phyloP scores from a whole-genome alignment of 2,329 filamentous ascomycete species.

The Diatrype stigma region DNA sequence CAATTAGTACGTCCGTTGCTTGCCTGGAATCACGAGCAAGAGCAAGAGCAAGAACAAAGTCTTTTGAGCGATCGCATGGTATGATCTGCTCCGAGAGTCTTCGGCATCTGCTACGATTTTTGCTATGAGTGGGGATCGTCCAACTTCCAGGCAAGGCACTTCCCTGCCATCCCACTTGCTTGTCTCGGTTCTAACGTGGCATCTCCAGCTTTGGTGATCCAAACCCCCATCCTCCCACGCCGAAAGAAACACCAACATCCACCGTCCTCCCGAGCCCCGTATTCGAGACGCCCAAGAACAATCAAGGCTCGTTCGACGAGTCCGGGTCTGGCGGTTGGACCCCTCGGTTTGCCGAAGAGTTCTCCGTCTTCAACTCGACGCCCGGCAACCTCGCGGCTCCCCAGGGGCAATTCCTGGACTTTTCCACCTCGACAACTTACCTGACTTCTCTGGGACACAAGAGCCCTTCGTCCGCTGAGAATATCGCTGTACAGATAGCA shows the following conservation, averaged over 20 bases:
- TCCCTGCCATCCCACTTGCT: constrained; percentile 10
- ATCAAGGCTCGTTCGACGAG: constrained; percentile 44
- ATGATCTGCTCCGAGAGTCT: constrained; percentile 3
- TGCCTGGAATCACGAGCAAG: constrained; percentile 5
- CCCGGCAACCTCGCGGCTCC: constrained; percentile 52
- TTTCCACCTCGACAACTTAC: constrained; percentile 34
- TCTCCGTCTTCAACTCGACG: constrained; percentile 62
- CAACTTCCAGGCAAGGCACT: constrained; percentile 46
- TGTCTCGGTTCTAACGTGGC: constrained; percentile 15
- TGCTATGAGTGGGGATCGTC: constrained; percentile 63
- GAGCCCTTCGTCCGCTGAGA: constrained; percentile 47
- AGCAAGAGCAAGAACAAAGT: constrained; percentile 3
- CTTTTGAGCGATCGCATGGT: constrained; percentile 1
- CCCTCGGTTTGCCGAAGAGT: constrained; percentile 60
- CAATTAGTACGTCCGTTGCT: no score
- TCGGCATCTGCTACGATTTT: constrained; percentile 18
- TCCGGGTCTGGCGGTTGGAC: constrained; percentile 49
- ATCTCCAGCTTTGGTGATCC: constrained; percentile 56
- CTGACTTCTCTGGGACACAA: constrained; percentile 37
- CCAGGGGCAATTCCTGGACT: constrained; percentile 43
- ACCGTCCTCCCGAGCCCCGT: constrained; percentile 49
- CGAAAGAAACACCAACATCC: constrained; percentile 53
- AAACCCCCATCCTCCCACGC: constrained; percentile 57
- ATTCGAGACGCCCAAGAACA: constrained; percentile 53
- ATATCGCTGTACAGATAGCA: constrained; percentile 46